phyloP scores from a whole-genome alignment of 1,139 yeast genomes.

The Kodamaea anthophila region DNA sequence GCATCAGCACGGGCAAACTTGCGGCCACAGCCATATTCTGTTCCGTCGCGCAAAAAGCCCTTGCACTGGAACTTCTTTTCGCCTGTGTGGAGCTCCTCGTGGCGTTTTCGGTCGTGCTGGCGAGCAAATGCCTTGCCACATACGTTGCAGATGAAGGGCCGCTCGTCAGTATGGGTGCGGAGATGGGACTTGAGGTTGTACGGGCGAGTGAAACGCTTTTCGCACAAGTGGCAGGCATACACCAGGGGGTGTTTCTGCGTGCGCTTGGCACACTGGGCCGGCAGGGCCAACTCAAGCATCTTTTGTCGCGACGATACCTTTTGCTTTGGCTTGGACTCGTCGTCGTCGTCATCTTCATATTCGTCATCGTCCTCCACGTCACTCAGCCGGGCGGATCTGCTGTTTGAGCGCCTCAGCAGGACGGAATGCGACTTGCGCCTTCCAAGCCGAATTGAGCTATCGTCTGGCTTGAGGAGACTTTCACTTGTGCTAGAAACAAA shows the following conservation, averaged over 20 bases:
- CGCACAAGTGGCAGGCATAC: slow-evolving; percentile 80
- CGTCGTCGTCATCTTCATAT: slow-evolving; percentile 10
- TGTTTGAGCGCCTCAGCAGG: slow-evolving; percentile 12
- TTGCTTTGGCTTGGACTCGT: slow-evolving; percentile 9
- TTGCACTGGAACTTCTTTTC: slow-evolving; percentile 82
- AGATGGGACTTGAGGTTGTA: slow-evolving; percentile 88
- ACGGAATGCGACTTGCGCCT: slow-evolving; percentile 26
- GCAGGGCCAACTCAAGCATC: slow-evolving; percentile 57
- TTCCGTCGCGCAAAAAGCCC: slow-evolving; percentile 61
- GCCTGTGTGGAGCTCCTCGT: slow-evolving; percentile 89
- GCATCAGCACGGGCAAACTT: slow-evolving; percentile 96
- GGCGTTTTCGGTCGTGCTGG: slow-evolving; percentile 91
- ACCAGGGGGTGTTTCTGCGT: slow-evolving; percentile 74
- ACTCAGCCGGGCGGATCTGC: slow-evolving; percentile 6
- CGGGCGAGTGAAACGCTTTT: slow-evolving; percentile 82
- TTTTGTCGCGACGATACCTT: slow-evolving; percentile 43
- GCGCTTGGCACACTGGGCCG: slow-evolving; percentile 44
- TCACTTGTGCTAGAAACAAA: slow-evolving; percentile 9
- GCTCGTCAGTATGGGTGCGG: slow-evolving; percentile 89
- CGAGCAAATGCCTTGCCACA: slow-evolving; percentile 96
- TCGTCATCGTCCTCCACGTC: slow-evolving; percentile 10
- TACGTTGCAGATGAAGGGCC: slow-evolving; percentile 79
- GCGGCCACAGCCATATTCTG: slow-evolving; percentile 86
- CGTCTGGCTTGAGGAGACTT: slow-evolving; percentile 35
- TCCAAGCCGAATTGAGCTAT: slow-evolving; percentile 28